Percentiles rank a stretch among this genome's conserved stretches.
Evolutionary conservation across 345 rosid species (phyloP).

Genomic region (Eucalyptus cladocalyx): DNA sequence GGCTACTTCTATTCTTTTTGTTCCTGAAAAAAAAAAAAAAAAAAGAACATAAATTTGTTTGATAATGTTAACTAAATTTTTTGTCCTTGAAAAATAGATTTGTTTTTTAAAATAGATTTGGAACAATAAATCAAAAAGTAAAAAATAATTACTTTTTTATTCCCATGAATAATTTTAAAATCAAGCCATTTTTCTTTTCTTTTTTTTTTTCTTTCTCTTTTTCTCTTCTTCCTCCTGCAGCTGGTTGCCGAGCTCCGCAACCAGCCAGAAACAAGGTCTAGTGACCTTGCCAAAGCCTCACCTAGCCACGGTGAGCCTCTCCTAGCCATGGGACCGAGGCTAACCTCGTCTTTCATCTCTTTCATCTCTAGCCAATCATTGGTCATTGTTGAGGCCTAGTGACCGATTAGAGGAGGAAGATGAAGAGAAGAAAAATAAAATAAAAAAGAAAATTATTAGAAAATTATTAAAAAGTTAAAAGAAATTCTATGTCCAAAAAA

Average conservation of each 20-base stretch:
- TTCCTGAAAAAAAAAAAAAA: too few relatives aligned
- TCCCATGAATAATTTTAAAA: rapidly evolving
- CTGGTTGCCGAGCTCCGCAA: rapidly evolving
- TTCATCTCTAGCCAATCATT: rapidly evolving
- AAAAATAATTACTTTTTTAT: rapidly evolving
- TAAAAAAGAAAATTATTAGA: too few relatives aligned
- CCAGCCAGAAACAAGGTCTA: too few relatives aligned
- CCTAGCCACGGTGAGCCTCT: rapidly evolving
- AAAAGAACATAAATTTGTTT: rapidly evolving
- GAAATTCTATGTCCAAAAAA: too few relatives aligned
- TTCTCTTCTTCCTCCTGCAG: rapidly evolving
- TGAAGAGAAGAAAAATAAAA: too few relatives aligned
- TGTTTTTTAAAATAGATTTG: rapidly evolving
- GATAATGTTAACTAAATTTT: rapidly evolving
- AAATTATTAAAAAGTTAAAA: too few relatives aligned
- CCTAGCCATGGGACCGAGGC: too few relatives aligned
- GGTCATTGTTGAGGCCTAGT: too few relatives aligned
- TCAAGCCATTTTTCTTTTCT: rapidly evolving
- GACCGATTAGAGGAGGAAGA: too few relatives aligned
- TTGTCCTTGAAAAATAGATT: rapidly evolving
- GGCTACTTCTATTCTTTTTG: too few relatives aligned
- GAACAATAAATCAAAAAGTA: rapidly evolving
- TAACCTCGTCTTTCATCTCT: too few relatives aligned
- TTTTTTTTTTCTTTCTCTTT: too few relatives aligned
- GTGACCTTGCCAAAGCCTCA: rapidly evolving